Evolutionary conservation across 805 yeast genomes (phyloP).

Genomic region (Spathaspora hagerdaliae): DNA sequence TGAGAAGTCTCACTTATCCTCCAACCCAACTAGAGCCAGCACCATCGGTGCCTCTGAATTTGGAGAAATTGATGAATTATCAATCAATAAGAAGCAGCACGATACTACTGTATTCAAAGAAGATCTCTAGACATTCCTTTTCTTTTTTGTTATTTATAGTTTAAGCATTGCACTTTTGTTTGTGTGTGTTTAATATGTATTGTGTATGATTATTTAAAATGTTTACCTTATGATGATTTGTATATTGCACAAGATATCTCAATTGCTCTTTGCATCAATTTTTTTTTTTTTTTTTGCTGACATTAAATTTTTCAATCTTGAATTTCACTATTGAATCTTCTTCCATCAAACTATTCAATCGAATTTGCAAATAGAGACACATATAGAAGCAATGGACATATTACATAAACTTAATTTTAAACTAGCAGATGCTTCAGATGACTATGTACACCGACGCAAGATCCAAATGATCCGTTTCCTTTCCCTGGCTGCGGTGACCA

Average conservation of each 20-base stretch:
- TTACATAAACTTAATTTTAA: conserved; percentile 17
- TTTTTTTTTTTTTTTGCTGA: no score
- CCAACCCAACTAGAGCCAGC: conserved; percentile 2
- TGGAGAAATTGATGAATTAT: conserved; percentile 25
- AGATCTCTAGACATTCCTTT: conserved; percentile 23
- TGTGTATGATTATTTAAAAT: no score
- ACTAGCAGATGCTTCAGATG: conserved; percentile 35
- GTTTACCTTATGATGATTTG: no score
- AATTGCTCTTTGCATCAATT: no score
- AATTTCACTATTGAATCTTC: no score
- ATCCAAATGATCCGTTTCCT: conserved; percentile 69
- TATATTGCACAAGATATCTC: no score
- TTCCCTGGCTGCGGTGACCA: conserved; percentile 67
- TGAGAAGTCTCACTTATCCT: not conserved
- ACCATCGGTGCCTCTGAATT: conserved; percentile 8
- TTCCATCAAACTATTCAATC: no score
- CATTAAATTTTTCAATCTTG: no score
- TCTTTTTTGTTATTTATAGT: no score
- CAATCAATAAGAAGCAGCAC: conserved; percentile 22
- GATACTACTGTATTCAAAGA: conserved; percentile 40
- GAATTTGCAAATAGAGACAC: not conserved
- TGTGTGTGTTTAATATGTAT: no score
- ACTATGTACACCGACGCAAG: conserved; percentile 60
- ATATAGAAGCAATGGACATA: conserved; percentile 1
- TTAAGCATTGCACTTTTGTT: no score